phyloP scores from a whole-genome alignment of 2,329 filamentous ascomycete species.

The Colletotrichum navitas region DNA sequence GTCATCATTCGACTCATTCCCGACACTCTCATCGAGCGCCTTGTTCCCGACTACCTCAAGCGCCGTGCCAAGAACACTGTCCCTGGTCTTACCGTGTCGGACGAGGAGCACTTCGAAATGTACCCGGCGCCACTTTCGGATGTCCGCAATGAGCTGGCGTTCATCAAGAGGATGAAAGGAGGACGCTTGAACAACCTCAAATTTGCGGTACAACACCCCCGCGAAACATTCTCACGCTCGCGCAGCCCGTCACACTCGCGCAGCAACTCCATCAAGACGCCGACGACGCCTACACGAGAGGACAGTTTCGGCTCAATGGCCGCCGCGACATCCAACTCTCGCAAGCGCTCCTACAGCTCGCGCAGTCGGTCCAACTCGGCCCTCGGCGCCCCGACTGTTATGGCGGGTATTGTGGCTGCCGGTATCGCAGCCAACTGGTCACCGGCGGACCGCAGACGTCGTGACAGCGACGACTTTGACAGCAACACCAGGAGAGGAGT shows the following conservation, averaged over 20 bases:
- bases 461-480: slow-evolving; percentile 52
- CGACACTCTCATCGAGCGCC: slow-evolving; percentile 71
- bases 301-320: slow-evolving; percentile 63
- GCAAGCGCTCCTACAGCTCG: slow-evolving; percentile 76
- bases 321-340: slow-evolving; percentile 69
- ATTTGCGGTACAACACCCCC: slow-evolving; percentile 82
- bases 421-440: slow-evolving; percentile 83
- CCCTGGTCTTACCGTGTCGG: slow-evolving; percentile 71
- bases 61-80: slow-evolving; percentile 58
- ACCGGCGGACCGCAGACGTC: slow-evolving; percentile 68
- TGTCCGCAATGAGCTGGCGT: slow-evolving; percentile 83
- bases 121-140: slow-evolving; percentile 81
- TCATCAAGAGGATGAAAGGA: slow-evolving; percentile 83
- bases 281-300: slow-evolving; percentile 72
- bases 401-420: slow-evolving; percentile 86
- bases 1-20: slow-evolving; percentile 86
- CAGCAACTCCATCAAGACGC: slow-evolving; percentile 72
- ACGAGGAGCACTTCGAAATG: slow-evolving; percentile 73
- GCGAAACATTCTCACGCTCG: slow-evolving; percentile 74
- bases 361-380: slow-evolving; percentile 77
- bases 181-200: slow-evolving; percentile 85
- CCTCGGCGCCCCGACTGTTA: slow-evolving; percentile 80
- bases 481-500: slow-evolving; percentile 29
- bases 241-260: slow-evolving; percentile 74
- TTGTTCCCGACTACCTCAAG: slow-evolving; percentile 68